These are phyloP conservation scores for Bonia amplexicaulis DNA, from an alignment of 176 grass and related monocot species.

Conservation along the genomic window DNA sequence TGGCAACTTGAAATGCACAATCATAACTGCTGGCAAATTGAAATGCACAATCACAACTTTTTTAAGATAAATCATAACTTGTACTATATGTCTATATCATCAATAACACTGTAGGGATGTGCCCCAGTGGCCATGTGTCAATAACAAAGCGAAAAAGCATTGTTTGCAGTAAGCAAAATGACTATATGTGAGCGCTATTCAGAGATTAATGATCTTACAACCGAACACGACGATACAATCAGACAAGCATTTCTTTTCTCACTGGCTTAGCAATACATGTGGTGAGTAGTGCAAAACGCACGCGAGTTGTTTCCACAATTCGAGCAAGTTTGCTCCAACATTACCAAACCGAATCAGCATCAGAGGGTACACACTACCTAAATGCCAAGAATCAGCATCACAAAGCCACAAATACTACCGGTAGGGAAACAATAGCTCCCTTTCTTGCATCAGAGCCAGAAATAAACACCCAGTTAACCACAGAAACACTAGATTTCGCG, in stretches of 20 bases:
- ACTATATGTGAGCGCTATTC: background rate
- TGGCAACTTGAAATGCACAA: background rate
- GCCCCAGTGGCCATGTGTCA: background rate
- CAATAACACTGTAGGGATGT: background rate
- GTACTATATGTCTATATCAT: background rate
- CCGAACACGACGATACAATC: background rate
- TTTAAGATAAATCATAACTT: background rate
- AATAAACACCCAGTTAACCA: background rate
- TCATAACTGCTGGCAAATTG: too few species aligned
- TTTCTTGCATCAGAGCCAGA: background rate
- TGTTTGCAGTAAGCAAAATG: background rate
- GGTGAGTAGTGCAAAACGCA: background rate
- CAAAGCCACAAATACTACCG: background rate
- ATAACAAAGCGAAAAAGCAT: background rate
- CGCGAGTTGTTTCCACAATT: background rate
- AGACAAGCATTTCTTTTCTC: background rate
- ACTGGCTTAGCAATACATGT: background rate
- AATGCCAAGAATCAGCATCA: background rate
- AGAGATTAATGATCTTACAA: background rate
- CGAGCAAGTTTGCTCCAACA: background rate
- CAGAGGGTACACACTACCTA: background rate
- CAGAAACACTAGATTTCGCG: background rate
- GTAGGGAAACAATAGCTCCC: background rate
- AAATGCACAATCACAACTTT: background rate
- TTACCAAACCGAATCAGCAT: slow-evolving; percentile 2